Evolutionary conservation across 225 moss, liverwort and hornwort genomes (phyloP).

Genomic region (Takakia lepidozioides): DNA sequence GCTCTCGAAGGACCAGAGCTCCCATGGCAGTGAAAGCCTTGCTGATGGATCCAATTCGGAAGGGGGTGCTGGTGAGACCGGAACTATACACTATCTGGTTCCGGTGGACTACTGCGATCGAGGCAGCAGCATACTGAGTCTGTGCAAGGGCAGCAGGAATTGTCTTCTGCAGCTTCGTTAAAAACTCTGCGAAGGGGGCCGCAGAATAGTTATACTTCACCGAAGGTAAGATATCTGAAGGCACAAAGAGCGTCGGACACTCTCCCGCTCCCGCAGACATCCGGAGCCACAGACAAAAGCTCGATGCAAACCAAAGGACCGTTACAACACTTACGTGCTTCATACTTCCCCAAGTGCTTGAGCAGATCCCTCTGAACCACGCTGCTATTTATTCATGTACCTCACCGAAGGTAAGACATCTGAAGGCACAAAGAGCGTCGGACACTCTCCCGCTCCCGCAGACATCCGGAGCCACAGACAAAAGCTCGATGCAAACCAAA

Average conservation of each 20-base stretch:
- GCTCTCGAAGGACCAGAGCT: conserved; percentile 33
- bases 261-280: too few relatives aligned
- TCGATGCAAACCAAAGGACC: too few relatives aligned
- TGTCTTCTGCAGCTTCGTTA: conserved; percentile 3
- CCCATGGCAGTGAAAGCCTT: conserved; percentile 36
- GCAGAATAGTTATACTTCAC: conserved; percentile 4
- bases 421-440: conserved; percentile 1
- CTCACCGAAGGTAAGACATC: conserved; percentile 9
- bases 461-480: too few relatives aligned
- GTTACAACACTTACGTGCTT: too few relatives aligned
- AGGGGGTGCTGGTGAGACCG: conserved; percentile 33
- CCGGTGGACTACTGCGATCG: conserved; percentile 32
- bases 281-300: too few relatives aligned
- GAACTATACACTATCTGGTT: conserved; percentile 33
- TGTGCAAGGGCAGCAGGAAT: not conserved
- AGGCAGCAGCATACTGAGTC: not conserved
- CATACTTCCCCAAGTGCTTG: too few relatives aligned
- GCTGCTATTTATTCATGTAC: too few relatives aligned
- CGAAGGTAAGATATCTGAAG: conserved; percentile 8
- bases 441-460: too few relatives aligned
- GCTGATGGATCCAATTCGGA: conserved; percentile 38
- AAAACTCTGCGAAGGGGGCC: conserved; percentile 1
- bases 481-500: too few relatives aligned
- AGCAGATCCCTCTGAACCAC: too few relatives aligned
- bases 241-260: conserved; percentile 1